Evolutionary conservation across 1,139 yeast species (phyloP), one percentile per base, ranked within the genome.

Genomic region (Yamadazyma aaseri): DNA sequence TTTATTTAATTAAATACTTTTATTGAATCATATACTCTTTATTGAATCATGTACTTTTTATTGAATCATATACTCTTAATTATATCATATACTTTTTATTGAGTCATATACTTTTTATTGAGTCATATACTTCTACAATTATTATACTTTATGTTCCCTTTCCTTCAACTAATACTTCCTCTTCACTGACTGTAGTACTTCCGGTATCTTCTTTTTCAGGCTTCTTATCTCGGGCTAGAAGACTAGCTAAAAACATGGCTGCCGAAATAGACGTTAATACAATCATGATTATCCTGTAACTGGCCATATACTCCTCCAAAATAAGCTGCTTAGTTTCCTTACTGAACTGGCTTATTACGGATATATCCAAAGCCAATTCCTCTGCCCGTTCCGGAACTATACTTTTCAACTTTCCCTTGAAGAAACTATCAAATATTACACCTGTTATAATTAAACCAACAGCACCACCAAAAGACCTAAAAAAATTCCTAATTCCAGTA

Each of bases 381-480:
- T 21, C n/a, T 3, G 14, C 22, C 6, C 11, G 12, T 20, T 8
- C n/a, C 3, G 29, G 25, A 20, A 23, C 28, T 5, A 17, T 20
- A 17, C 35, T 20, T 6, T 31, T 33, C 13, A 11, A 22, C 11
- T 13, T 20, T 3, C 23, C 13, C 27, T 32, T 30, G 8, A 44
- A 35, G 11, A 26, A 11, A 7, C 27, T 18, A 16, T 40, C 38
- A 23, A 42, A 44, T 3, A 39, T 29, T 4, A 42, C 28, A 6
- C 48, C 43, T 13, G 64, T 59, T 2, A 69, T 50, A 0, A 80
- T 77, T 28, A 75, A 53, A 0, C 81, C 80, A 25, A 73, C 46
- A 2, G 80, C 65, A 13, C 78, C 79, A 12, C 81, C 81, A 38
- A 75, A 62, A 6, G 76, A 69, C 33, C 81, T 50, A 37, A 72